These are phyloP conservation scores for Sporothrix brunneoviolacea DNA, from an alignment of 2,329 filamentous ascomycete species.

Conservation along the genomic window DNA sequence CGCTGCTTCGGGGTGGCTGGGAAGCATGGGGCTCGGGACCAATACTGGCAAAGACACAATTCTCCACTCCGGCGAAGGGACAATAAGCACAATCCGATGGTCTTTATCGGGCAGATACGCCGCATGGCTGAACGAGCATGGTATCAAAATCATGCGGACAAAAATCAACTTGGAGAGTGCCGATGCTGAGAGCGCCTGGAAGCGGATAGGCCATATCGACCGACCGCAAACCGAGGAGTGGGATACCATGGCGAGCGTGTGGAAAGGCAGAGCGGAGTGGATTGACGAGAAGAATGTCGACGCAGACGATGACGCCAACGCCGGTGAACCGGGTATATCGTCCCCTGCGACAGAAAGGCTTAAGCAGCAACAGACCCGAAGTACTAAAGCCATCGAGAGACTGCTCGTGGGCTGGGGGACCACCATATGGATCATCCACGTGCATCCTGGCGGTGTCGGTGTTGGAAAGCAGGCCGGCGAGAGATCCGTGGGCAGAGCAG, in stretches of 20 bases:
- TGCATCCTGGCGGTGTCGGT: constrained; percentile 67
- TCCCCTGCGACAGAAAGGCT: constrained; percentile 43
- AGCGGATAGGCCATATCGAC: constrained; percentile 85
- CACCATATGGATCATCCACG: constrained; percentile 91
- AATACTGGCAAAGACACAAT: constrained; percentile 79
- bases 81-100: constrained; percentile 90
- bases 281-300: constrained; percentile 80
- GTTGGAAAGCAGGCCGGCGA: constrained; percentile 62
- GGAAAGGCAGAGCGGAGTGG: constrained; percentile 91
- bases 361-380: constrained; percentile 42
- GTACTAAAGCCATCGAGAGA: constrained; percentile 58
- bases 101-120: constrained; percentile 88
- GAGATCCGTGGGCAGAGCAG: constrained; percentile 68
- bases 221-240: constrained; percentile 79
- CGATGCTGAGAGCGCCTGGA: constrained; percentile 83
- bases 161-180: constrained; percentile 71
- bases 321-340: constrained; percentile 1
- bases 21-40: constrained; percentile 72
- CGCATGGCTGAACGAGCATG: constrained; percentile 92
- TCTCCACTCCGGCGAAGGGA: constrained; percentile 85
- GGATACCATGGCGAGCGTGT: constrained; percentile 94
- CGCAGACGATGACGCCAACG: constrained; percentile 53
- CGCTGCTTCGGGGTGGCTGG: constrained; percentile 83
- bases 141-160: constrained; percentile 95
- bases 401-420: constrained; percentile 92